Evolutionary conservation across 768 basidiomycete genomes (phyloP).

Genomic region (Lactarius evosmus): DNA sequence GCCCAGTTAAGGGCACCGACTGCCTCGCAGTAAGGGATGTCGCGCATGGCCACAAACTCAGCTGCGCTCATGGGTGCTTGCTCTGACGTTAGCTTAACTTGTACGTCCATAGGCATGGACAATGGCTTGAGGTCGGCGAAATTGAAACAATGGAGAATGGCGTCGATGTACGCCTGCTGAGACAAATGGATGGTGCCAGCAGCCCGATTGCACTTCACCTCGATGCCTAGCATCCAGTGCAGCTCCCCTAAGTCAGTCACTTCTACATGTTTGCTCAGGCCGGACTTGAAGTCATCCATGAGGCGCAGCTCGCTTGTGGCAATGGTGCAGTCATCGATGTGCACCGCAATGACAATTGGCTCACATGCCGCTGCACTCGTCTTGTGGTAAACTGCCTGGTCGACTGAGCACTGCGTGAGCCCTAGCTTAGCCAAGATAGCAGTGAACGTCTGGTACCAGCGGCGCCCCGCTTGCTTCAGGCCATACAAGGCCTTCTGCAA

Average conservation of each 20-base stretch:
- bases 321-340: slow-evolving; percentile 29
- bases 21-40: slow-evolving; percentile 30
- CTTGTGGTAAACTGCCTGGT: slow-evolving; percentile 24
- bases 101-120: slow-evolving; percentile 33
- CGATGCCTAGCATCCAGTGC: slow-evolving; percentile 5
- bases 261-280: not conserved
- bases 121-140: slow-evolving; percentile 30
- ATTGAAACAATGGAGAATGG: slow-evolving; percentile 30
- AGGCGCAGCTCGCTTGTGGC: slow-evolving; percentile 1
- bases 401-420: slow-evolving; percentile 21
- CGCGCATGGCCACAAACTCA: slow-evolving; percentile 9
- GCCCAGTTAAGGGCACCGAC: slow-evolving; percentile 39
- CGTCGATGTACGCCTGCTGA: slow-evolving; percentile 35
- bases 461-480: too few species aligned
- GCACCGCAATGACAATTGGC: slow-evolving; percentile 1
- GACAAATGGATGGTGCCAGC: not conserved
- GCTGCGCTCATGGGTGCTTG: not conserved
- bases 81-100: not conserved
- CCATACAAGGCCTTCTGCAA: too few species aligned
- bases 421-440: slow-evolving; percentile 18
- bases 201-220: slow-evolving; percentile 7
- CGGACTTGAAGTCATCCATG: slow-evolving; percentile 21
- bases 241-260: not conserved
- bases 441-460: slow-evolving; percentile 12
- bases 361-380: slow-evolving; percentile 16